Evolutionary conservation across 2,329 filamentous ascomycete species (phyloP).

Genomic region (Sporothrix mexicana): DNA sequence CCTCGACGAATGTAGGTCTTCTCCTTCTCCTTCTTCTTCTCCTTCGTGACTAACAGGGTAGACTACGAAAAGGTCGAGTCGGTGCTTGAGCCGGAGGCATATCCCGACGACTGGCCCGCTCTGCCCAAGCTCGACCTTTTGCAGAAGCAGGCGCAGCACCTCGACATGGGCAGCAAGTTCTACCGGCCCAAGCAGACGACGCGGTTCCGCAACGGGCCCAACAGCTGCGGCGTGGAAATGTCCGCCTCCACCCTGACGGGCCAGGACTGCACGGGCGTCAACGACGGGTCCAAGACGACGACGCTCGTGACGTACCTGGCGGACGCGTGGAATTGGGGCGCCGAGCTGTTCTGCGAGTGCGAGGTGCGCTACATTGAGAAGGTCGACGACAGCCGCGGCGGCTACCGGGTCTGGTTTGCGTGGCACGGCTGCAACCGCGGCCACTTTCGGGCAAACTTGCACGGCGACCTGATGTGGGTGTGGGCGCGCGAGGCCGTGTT

Average conservation of each 20-base stretch:
- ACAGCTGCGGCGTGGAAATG: constrained; percentile 70
- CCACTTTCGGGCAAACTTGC: constrained; percentile 59
- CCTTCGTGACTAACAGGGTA: constrained; percentile 40
- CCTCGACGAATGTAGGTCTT: constrained; percentile 56
- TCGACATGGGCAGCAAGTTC: constrained; percentile 61
- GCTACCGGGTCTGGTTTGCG: constrained; percentile 68
- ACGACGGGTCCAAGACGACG: constrained; percentile 71
- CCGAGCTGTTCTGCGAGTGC: constrained; percentile 72
- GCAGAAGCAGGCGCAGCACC: constrained; percentile 59
- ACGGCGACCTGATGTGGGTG: constrained; percentile 70
- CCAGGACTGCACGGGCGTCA: constrained; percentile 67
- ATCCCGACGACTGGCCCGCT: constrained; percentile 62
- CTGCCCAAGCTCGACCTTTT: constrained; percentile 65
- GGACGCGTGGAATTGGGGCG: constrained; percentile 75
- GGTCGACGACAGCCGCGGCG: constrained; percentile 53
- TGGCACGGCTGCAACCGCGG: constrained; percentile 67
- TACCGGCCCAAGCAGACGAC: constrained; percentile 66
- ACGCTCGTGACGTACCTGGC: constrained; percentile 70
- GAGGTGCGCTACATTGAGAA: constrained; percentile 68
- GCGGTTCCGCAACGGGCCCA: constrained; percentile 64
- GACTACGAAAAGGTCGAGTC: constrained; percentile 62
- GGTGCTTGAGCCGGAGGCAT: constrained; percentile 64
- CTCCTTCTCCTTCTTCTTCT: constrained; percentile 15
- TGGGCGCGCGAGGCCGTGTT: constrained; percentile 69
- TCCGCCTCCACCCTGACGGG: constrained; percentile 63